These are phyloP conservation scores for Cucurbitaria berberidis DNA, from an alignment of 2,329 filamentous ascomycete genomes.

Conservation along the genomic window DNA sequence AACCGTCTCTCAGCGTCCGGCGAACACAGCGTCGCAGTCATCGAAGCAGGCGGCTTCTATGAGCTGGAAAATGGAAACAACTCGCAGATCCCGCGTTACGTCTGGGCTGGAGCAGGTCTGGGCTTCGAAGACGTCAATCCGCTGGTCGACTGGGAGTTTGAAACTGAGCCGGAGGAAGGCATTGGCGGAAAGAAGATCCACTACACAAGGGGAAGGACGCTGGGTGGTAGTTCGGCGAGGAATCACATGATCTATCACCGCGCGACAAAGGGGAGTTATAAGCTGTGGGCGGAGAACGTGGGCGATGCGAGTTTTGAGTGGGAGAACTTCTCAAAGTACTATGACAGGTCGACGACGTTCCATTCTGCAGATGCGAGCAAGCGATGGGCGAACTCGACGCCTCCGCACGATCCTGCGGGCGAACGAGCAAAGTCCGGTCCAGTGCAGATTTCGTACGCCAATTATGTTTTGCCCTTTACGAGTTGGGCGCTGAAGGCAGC, in stretches of 20 bases:
- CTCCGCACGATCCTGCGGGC: slow-evolving; percentile 21
- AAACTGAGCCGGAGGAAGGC: slow-evolving; percentile 26
- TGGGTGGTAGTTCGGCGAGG: slow-evolving; percentile 19
- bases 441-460: slow-evolving; percentile 25
- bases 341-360: slow-evolving; percentile 35
- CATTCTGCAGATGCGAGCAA: slow-evolving; percentile 24
- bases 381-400: slow-evolving; percentile 31
- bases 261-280: slow-evolving; percentile 15
- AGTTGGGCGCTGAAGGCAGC: slow-evolving; percentile 22
- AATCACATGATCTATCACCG: slow-evolving; percentile 29
- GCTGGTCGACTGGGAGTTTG: slow-evolving; percentile 33
- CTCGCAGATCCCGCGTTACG: slow-evolving; percentile 25
- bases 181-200: slow-evolving; percentile 14
- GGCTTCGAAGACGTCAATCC: slow-evolving; percentile 27
- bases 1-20: slow-evolving; percentile 24
- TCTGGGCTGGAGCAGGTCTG: slow-evolving; percentile 13
- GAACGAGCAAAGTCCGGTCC: slow-evolving; percentile 16
- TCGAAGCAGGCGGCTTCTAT: slow-evolving; percentile 39
- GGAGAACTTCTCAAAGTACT: slow-evolving; percentile 29
- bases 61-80: slow-evolving; percentile 31
- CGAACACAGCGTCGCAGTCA: slow-evolving; percentile 23
- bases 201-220: slow-evolving; percentile 27
- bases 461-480: slow-evolving; percentile 20
- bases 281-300: slow-evolving; percentile 34
- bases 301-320: slow-evolving; percentile 33